Conservation (phyloP, 305 asterid genomes). For the Fraxinus velutina region DNA sequence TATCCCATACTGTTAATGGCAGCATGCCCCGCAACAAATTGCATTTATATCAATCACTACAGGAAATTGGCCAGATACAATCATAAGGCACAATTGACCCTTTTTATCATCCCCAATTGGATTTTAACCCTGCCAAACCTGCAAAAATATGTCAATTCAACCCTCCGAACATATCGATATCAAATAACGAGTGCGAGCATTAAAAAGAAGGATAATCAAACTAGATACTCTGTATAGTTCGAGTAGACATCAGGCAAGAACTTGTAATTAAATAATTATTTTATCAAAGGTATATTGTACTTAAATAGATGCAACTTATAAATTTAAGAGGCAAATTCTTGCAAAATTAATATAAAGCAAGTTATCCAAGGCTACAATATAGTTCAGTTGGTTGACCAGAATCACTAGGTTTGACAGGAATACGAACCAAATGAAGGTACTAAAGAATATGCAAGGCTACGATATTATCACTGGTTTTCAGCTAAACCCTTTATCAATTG, state of each 20-base stretch:
- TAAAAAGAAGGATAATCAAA: not conserved
- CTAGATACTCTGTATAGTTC: not conserved
- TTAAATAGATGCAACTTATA: not conserved
- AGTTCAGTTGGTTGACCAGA: not conserved
- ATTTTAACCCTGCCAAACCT: constrained; percentile 26
- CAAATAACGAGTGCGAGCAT: not conserved
- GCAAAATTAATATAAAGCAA: not conserved
- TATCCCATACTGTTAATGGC: constrained; percentile 54
- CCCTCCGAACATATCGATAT: not conserved
- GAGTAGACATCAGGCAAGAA: not conserved
- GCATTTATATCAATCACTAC: constrained; percentile 30
- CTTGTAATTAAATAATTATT: not conserved
- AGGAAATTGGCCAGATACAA: constrained; percentile 13
- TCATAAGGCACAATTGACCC: constrained; percentile 14
- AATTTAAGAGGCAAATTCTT: not conserved
- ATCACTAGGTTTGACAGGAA: not conserved
- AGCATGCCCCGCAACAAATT: constrained; percentile 26
- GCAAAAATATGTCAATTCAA: constrained; percentile 27
- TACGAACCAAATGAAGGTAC: not conserved
- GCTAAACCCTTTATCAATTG: not conserved
- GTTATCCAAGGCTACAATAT: not conserved
- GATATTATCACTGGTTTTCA: not conserved
- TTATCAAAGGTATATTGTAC: not conserved
- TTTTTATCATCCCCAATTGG: constrained; percentile 22
- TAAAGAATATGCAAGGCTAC: not conserved